Percentiles rank a stretch among this genome's conserved stretches.
Evolutionary conservation across 768 basidiomycete species (phyloP).

Genomic region (Suillus plorans): DNA sequence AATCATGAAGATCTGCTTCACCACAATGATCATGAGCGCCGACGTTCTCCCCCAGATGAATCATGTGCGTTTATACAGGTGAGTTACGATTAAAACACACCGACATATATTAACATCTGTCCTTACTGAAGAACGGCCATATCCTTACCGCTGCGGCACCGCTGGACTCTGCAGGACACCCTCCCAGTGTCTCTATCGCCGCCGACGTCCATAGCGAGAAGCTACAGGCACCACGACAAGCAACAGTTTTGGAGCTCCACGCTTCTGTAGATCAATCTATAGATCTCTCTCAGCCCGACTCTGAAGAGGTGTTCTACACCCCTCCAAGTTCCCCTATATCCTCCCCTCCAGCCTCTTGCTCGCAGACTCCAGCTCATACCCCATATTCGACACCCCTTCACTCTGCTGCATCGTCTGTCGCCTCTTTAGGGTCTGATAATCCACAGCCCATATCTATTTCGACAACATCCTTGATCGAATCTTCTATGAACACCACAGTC

Average conservation of each 20-base stretch:
- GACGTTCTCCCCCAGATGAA: constrained; percentile 10
- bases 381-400: constrained; percentile 22
- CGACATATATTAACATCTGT: constrained; percentile 8
- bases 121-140: not conserved
- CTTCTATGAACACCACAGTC: constrained; percentile 13
- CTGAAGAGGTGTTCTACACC: constrained; percentile 58
- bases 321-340: constrained; percentile 55
- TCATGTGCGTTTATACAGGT: constrained; percentile 19
- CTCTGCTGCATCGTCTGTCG: constrained; percentile 31
- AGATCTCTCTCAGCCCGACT: constrained; percentile 24
- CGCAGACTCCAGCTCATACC: constrained; percentile 15
- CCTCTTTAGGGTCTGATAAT: constrained; percentile 22
- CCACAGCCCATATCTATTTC: constrained; percentile 37
- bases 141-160: not conserved
- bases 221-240: not conserved
- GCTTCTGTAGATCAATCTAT: constrained; percentile 2
- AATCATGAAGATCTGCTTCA: constrained; percentile 2
- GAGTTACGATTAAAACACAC: constrained; percentile 8
- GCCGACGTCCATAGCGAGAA: constrained; percentile 1
- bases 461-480: constrained; percentile 29
- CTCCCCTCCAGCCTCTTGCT: constrained; percentile 27
- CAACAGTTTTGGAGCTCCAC: not conserved
- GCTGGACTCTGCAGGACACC: not conserved
- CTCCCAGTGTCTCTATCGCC: not conserved
- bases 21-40: not conserved